Conservation (phyloP, 257 asterid genomes). For the Vinca minor region DNA sequence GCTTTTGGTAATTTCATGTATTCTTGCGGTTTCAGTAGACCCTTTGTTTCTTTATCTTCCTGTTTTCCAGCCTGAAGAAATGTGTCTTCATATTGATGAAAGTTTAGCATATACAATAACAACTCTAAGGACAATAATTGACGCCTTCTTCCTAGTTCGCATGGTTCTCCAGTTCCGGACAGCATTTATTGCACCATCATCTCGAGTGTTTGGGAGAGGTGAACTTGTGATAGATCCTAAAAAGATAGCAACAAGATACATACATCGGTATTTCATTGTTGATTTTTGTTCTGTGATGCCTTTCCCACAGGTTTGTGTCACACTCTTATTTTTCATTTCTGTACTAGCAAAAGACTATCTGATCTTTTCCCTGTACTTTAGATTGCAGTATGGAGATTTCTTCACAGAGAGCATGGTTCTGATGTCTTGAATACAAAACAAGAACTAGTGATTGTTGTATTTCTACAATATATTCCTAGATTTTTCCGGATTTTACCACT, state of each 20-base stretch:
- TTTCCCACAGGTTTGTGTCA: conserved; percentile 75
- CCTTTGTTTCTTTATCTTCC: conserved; percentile 90
- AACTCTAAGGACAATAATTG: conserved; percentile 59
- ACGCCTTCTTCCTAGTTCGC: conserved; percentile 57
- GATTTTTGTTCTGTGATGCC: conserved; percentile 87
- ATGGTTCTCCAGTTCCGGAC: conserved; percentile 84
- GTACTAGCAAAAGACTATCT: too few species aligned
- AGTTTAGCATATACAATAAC: conserved; percentile 67
- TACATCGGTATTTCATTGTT: conserved; percentile 70
- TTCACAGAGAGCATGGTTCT: conserved; percentile 47
- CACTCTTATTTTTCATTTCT: background rate
- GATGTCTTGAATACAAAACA: conserved; percentile 70
- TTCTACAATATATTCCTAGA: conserved; percentile 76
- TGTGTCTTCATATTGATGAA: conserved; percentile 73
- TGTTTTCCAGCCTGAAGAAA: conserved; percentile 49
- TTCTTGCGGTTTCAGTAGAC: conserved; percentile 73
- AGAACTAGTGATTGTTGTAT: conserved; percentile 58
- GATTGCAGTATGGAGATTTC: conserved; percentile 84
- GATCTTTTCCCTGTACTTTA: conserved; percentile 19
- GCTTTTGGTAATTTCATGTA: conserved; percentile 71
- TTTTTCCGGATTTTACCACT: conserved; percentile 70
- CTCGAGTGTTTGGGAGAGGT: conserved; percentile 98
- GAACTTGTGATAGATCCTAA: conserved; percentile 91
- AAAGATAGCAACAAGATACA: conserved; percentile 68
- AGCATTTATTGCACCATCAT: conserved; percentile 96